A percentile compares a stretch with the other conserved stretches of the same genome.
Evolutionary conservation across 2,329 filamentous ascomycete species (phyloP).

Genomic region (Colletotrichum falcatum): DNA sequence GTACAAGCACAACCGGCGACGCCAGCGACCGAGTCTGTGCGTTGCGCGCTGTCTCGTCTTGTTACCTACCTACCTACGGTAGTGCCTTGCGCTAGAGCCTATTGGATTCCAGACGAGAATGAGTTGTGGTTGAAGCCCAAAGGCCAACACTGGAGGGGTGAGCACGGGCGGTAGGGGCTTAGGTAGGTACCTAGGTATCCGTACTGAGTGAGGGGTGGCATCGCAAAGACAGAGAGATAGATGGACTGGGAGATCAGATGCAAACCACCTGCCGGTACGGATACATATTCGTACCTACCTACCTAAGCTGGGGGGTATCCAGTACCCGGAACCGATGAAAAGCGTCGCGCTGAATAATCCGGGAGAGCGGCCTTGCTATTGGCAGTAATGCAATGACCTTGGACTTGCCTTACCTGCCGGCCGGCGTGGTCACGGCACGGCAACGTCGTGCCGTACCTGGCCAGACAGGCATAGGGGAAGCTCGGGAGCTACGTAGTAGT

Average conservation of each 20-base stretch:
- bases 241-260: neutral
- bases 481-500: constrained; percentile 22
- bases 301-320: neutral
- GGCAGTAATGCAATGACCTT: neutral
- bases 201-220: neutral
- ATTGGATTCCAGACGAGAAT: constrained; percentile 1
- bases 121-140: neutral
- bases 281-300: too few species aligned
- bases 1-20: constrained; percentile 5
- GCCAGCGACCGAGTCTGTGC: neutral
- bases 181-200: too few species aligned
- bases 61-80: too few species aligned
- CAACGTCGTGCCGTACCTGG: neutral
- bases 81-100: neutral
- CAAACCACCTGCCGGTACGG: neutral
- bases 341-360: constrained; percentile 15
- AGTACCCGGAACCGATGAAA: constrained; percentile 21
- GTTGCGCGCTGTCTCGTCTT: neutral
- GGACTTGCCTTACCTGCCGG: constrained; percentile 10
- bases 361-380: constrained; percentile 2
- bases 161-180: constrained; percentile 22
- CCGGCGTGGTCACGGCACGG: constrained; percentile 14
- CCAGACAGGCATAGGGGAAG: neutral
- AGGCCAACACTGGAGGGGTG: neutral
- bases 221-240: neutral